A percentile compares a stretch with the other conserved stretches of the same genome.
Evolutionary conservation across 768 basidiomycete genomes (phyloP).

Genomic region (Amanita rubescens): DNA sequence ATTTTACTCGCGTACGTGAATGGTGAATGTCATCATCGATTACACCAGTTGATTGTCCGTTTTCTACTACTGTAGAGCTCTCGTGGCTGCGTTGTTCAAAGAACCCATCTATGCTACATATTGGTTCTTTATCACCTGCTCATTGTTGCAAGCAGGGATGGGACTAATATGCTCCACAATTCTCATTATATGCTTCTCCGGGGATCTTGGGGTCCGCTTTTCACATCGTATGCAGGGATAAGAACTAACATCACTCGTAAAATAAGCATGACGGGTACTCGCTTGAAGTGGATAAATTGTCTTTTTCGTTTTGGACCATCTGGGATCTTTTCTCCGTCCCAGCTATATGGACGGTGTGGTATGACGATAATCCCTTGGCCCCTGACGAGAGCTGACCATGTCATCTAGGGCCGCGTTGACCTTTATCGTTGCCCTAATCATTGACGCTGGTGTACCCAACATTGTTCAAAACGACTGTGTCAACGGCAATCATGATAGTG

Average conservation of each 20-base stretch:
- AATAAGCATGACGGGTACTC: neutral
- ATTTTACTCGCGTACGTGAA: neutral
- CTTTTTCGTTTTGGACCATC: neutral
- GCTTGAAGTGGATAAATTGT: neutral
- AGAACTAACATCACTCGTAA: neutral
- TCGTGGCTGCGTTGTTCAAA: neutral
- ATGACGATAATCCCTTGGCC: neutral
- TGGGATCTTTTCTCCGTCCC: neutral
- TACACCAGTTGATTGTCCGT: neutral
- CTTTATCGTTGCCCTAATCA: neutral
- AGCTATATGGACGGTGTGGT: neutral
- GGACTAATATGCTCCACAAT: neutral
- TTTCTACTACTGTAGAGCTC: neutral
- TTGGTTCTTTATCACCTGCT: neutral
- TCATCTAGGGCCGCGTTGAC: neutral
- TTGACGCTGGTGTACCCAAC: neutral
- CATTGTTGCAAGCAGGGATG: neutral
- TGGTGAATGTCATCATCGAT: too few species aligned
- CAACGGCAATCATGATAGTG: too few species aligned
- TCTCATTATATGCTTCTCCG: slow-evolving; percentile 2
- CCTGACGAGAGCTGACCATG: neutral
- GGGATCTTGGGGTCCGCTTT: neutral
- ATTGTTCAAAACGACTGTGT: neutral
- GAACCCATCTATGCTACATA: neutral
- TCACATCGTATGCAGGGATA: neutral